phyloP scores from a whole-genome alignment of 2,329 filamentous ascomycete genomes.

The Fusarium humuli region DNA sequence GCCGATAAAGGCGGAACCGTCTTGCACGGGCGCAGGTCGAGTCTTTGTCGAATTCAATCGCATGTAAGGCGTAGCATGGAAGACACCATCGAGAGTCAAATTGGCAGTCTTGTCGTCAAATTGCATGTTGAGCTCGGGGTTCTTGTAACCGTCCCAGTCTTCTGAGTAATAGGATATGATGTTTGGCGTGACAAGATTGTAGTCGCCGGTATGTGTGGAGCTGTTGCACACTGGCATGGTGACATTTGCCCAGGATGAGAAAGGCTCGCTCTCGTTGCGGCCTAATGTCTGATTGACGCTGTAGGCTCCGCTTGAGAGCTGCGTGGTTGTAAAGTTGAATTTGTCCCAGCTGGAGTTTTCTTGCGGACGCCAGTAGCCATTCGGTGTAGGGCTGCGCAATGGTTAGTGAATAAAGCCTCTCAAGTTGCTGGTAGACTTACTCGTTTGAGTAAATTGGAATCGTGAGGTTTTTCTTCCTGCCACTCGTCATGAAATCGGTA shows the following conservation, averaged over 20 bases:
- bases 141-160: constrained; percentile 1
- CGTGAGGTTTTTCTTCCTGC: accelerated
- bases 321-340: constrained; percentile 5
- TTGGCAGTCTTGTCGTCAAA: constrained; percentile 17
- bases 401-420: neutral
- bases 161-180: accelerated
- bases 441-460: neutral
- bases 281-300: neutral
- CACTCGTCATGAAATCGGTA: neutral
- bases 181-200: neutral
- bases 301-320: neutral
- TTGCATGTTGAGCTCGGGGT: neutral
- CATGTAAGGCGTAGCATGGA: neutral
- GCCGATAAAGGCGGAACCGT: neutral
- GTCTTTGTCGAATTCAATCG: neutral
- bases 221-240: constrained; percentile 13
- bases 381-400: neutral
- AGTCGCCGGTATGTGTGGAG: neutral
- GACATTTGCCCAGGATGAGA: neutral
- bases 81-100: neutral
- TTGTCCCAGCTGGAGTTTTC: accelerated
- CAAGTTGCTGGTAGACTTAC: neutral
- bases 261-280: accelerated
- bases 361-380: neutral
- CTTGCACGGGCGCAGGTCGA: neutral